These are phyloP conservation scores for Dissophora globulifera DNA, from an alignment of 192 early-diverging fungal species.

Conservation along the genomic window DNA sequence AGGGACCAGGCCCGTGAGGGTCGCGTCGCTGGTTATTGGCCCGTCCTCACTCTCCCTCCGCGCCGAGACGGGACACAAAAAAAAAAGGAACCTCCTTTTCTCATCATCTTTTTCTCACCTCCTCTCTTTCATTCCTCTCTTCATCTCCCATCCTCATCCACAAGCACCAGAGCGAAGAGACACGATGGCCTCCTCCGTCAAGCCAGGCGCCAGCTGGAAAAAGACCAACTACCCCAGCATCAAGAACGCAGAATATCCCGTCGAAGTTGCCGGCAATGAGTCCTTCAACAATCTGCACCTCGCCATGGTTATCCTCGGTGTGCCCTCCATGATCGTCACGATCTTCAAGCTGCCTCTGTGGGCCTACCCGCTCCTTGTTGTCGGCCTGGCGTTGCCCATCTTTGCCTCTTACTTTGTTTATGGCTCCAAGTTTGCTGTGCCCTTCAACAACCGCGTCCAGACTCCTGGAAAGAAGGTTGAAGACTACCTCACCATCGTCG, in stretches of 20 bases:
- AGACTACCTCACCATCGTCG: constrained; percentile 91
- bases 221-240: constrained; percentile 64
- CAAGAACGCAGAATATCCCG: constrained; percentile 69
- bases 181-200: constrained; percentile 50
- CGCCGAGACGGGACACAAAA: too few relatives aligned
- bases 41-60: too few relatives aligned
- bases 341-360: constrained; percentile 71
- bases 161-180: too few relatives aligned
- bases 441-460: constrained; percentile 71
- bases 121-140: constrained; percentile 2
- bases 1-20: too few relatives aligned
- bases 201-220: constrained; percentile 56
- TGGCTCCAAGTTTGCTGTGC: constrained; percentile 72
- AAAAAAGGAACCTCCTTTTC: too few relatives aligned
- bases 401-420: constrained; percentile 77
- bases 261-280: constrained; percentile 88
- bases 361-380: constrained; percentile 67
- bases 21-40: too few relatives aligned
- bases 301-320: constrained; percentile 64
- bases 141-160: too few relatives aligned
- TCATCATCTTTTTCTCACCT: not conserved
- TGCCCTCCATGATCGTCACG: constrained; percentile 75
- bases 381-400: constrained; percentile 74
- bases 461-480: constrained; percentile 86
- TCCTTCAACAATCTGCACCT: constrained; percentile 82